phyloP scores from a whole-genome alignment of 2,329 filamentous ascomycete species.

The Taxawa tesnikishii region DNA sequence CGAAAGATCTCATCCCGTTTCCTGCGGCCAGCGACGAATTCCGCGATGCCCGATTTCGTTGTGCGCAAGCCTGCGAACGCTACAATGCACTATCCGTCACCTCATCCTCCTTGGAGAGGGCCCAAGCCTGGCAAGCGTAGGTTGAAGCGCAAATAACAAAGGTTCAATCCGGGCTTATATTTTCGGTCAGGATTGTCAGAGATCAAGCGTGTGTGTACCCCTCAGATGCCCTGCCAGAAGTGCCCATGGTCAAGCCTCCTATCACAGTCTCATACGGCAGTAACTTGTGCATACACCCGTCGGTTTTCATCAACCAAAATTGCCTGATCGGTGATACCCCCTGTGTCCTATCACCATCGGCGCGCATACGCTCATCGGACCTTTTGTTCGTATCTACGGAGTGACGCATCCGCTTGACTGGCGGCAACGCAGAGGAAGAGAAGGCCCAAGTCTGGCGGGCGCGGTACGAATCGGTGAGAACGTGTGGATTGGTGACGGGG shows the following conservation, averaged over 20 bases:
- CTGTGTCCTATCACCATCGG: conserved; percentile 5
- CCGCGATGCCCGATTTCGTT: background rate
- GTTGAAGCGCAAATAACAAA: no score
- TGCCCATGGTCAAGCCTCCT: conserved; percentile 7
- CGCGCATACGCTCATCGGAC: conserved; percentile 5
- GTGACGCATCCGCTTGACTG: conserved; percentile 8
- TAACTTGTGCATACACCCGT: conserved; percentile 7
- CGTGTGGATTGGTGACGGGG: conserved; percentile 12
- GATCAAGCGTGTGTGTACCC: background rate
- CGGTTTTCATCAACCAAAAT: conserved; percentile 8
- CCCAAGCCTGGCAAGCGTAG: background rate
- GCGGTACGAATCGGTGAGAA: conserved; percentile 4
- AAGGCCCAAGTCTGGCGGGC: conserved; percentile 3
- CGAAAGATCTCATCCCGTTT: background rate
- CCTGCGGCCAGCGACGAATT: background rate
- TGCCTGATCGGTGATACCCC: conserved; percentile 6
- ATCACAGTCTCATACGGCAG: conserved; percentile 10
- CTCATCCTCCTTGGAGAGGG: background rate
- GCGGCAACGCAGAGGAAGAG: conserved; percentile 6
- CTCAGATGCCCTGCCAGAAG: background rate
- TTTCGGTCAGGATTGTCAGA: no score
- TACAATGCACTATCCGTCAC: background rate
- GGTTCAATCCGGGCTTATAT: no score
- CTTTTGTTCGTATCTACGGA: conserved; percentile 5
- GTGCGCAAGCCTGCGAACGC: background rate